phyloP scores from a whole-genome alignment of 2,329 filamentous ascomycete genomes.

The Dissoconium aciculare region DNA sequence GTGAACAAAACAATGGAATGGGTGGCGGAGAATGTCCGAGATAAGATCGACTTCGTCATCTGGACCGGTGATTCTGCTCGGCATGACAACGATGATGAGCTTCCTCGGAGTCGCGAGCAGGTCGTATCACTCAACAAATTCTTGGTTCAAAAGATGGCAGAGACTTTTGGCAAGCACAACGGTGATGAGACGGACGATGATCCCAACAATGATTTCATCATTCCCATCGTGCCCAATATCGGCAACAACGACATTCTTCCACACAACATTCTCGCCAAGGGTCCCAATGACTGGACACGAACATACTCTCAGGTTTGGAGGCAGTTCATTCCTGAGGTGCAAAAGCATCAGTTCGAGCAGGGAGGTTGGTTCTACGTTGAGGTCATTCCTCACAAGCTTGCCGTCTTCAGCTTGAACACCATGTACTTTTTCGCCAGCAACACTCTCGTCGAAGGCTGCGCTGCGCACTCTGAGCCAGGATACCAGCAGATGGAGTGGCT shows the following conservation, averaged over 20 bases:
- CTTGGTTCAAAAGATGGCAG: conserved; percentile 60
- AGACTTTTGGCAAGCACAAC: conserved; percentile 50
- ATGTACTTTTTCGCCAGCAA: conserved; percentile 84
- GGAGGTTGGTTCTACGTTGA: conserved; percentile 94
- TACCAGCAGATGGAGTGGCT: conserved; percentile 96
- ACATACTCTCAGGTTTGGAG: conserved; percentile 67
- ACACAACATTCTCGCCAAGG: conserved; percentile 78
- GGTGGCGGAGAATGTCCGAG: conserved; percentile 42
- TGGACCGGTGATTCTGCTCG: conserved; percentile 28
- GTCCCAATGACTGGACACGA: conserved; percentile 75
- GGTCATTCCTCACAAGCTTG: conserved; percentile 70
- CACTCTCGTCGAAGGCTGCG: conserved; percentile 82
- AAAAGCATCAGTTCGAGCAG: conserved; percentile 77
- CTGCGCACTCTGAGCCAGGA: conserved; percentile 62
- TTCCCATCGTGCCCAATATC: conserved; percentile 79
- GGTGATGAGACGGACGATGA: conserved; percentile 33
- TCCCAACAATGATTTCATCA: conserved; percentile 44
- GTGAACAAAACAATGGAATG: conserved; percentile 82
- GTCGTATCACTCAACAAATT: conserved; percentile 64
- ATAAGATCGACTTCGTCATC: conserved; percentile 26
- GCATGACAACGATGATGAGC: conserved; percentile 28
- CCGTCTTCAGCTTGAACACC: conserved; percentile 89
- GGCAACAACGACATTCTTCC: conserved; percentile 97
- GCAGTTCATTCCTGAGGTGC: conserved; percentile 78
- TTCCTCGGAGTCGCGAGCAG: conserved; percentile 60